These are phyloP conservation scores for Ceratorhiza oryzae-sativae DNA, from an alignment of 1,284 basidiomycete genomes.

Conservation along the genomic window DNA sequence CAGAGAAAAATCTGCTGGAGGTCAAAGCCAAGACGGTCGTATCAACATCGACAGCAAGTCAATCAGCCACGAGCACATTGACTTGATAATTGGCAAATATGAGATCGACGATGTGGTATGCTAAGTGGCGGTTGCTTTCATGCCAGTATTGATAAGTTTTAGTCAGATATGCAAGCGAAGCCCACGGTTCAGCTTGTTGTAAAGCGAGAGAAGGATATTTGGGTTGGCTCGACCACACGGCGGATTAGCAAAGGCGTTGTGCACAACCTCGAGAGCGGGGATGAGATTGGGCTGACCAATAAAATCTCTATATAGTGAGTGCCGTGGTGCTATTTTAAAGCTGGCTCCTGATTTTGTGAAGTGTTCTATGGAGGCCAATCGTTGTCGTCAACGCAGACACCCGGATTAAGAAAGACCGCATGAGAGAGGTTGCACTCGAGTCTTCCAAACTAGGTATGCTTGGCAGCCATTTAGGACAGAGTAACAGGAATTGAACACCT, in stretches of 20 bases:
- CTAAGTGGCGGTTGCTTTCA: not conserved
- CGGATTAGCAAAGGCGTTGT: slow-evolving; percentile 15
- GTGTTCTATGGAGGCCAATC: slow-evolving; percentile 29
- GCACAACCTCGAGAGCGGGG: slow-evolving; percentile 17
- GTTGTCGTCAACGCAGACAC: slow-evolving; percentile 26
- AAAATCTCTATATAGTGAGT: slow-evolving; percentile 36
- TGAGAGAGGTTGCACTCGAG: slow-evolving; percentile 24
- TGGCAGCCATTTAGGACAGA: not conserved
- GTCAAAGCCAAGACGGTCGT: not conserved
- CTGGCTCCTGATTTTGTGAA: not conserved
- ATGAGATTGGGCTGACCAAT: slow-evolving; percentile 29
- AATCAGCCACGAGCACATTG: slow-evolving; percentile 33
- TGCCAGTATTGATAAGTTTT: not conserved
- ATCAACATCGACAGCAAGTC: slow-evolving; percentile 29
- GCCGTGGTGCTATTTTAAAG: not conserved
- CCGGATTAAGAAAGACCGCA: slow-evolving; percentile 30
- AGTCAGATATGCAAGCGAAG: slow-evolving; percentile 31
- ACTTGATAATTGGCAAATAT: slow-evolving; percentile 20
- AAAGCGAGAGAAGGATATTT: slow-evolving; percentile 35
- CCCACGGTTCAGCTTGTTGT: slow-evolving; percentile 17
- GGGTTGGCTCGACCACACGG: slow-evolving; percentile 11
- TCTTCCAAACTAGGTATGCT: slow-evolving; percentile 20
- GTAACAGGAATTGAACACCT: not conserved
- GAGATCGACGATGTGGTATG: slow-evolving; percentile 38
- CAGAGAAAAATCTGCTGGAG: slow-evolving; percentile 10